phyloP scores from a whole-genome alignment of 192 early-diverging fungal species.

The Piromyces sp. region DNA sequence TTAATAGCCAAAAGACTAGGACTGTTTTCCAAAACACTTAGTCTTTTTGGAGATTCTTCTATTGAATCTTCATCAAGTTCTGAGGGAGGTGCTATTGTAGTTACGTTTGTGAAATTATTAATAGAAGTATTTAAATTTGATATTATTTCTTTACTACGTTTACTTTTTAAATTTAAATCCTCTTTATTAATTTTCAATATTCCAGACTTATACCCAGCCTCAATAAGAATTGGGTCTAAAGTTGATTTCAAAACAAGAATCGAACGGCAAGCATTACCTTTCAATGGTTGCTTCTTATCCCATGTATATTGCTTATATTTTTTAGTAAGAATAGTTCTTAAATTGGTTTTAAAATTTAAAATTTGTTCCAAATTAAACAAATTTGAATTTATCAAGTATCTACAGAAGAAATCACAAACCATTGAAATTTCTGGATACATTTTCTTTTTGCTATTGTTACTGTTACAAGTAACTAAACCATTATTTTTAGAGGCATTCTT shows the following conservation, averaged over 20 bases:
- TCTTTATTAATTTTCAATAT: background rate
- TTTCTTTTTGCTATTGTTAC: background rate
- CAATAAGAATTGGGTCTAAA: background rate
- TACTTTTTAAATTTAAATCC: background rate
- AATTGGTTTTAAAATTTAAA: background rate
- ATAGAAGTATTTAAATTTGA: background rate
- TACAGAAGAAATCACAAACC: background rate
- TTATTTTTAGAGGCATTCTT: background rate
- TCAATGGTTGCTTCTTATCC: background rate
- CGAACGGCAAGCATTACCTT: background rate
- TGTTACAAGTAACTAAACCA: background rate
- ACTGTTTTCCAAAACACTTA: background rate
- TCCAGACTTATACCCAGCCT: background rate
- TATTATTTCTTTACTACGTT: background rate
- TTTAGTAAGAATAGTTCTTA: background rate
- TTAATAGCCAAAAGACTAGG: background rate
- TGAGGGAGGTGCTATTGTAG: background rate
- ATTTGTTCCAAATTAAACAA: background rate
- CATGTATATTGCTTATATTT: background rate
- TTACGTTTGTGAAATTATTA: background rate
- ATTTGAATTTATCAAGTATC: background rate
- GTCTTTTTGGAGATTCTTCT: background rate
- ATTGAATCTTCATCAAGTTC: background rate
- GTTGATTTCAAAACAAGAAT: background rate
- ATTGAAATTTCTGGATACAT: background rate